phyloP scores from a whole-genome alignment of 2,329 filamentous ascomycete species.

The Aureobasidium subglaciale region DNA sequence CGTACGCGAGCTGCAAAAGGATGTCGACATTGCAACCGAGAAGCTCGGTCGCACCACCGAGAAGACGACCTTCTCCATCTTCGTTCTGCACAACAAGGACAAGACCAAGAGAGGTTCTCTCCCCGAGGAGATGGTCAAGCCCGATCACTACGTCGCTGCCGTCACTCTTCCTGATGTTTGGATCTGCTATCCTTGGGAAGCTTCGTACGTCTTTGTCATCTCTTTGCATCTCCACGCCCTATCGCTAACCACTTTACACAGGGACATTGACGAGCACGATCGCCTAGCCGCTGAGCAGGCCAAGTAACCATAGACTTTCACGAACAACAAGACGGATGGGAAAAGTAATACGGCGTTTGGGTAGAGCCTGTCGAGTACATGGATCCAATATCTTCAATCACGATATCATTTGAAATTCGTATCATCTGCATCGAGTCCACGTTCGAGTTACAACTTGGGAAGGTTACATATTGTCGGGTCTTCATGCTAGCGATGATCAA shows the following conservation, averaged over 20 bases:
- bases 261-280: constrained; percentile 90
- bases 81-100: constrained; percentile 98
- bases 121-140: constrained; percentile 66
- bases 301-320: constrained; percentile 17
- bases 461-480: no score
- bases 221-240: background rate
- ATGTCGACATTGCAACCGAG: constrained; percentile 74
- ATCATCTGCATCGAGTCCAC: background rate
- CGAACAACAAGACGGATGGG: constrained; percentile 1
- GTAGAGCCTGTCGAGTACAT: constrained; percentile 8
- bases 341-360: constrained; percentile 9
- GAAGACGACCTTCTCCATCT: constrained; percentile 86
- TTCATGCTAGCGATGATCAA: no score
- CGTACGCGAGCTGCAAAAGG: constrained; percentile 87
- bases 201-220: constrained; percentile 47
- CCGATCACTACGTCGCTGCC: constrained; percentile 73
- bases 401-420: background rate
- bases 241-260: constrained; percentile 22
- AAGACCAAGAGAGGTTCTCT: constrained; percentile 89
- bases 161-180: constrained; percentile 87
- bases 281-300: constrained; percentile 45
- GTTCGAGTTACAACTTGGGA: no score
- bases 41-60: constrained; percentile 60
- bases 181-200: constrained; percentile 99
- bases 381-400: background rate